Base-by-base conservation (phyloP, 805 yeast species). In the Ogataea pignaliae region DNA sequence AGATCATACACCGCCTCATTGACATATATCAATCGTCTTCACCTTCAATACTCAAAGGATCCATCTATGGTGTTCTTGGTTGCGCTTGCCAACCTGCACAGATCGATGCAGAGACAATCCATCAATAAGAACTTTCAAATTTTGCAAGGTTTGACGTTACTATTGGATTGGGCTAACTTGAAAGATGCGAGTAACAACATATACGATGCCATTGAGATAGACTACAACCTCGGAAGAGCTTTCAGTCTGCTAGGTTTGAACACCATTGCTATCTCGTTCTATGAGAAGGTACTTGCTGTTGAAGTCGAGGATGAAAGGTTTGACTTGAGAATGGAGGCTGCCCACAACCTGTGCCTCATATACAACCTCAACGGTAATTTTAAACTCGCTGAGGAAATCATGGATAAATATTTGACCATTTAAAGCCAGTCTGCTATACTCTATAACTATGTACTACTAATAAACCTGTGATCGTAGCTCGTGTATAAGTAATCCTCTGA, bases 71-170 rank as follows among this genome's bases (percentile, higher is more conserved):
- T 88, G 47, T 70, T 93, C 26, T 64, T 85, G 32, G 69, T 86
- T 37, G 97, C 93, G 0, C 63, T 93, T 34, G 81, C 90, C 0
- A 90, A 89, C 64, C 69, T 90, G 18, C 97, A 91, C 55, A 74
- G 98, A 36, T 85, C 97, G 0, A 83, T 90, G 81, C 98, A 93
- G 64, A 73, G 99, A 49, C 79, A 87, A 46, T 83, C 96, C 4
- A 73, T 82, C 7, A 87, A 88, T 61, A 78, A 97, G 44, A 97
- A 91, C 57, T 72, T 85, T 45, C 97, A 90, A 58, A 71, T 93
- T 17, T 67, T 93, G 1, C 97, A 93, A 57, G 97, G 97, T 0
- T 66, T 93, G 38, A 79, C 90, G 44, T 89, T 78, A 55, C 60
- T 93, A 47, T 64, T 77, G 57, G 93, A 88, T 52, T 93, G 93